Conservation (phyloP, 2,329 filamentous ascomycete species). For the Tolypocladium pustulatum region DNA sequence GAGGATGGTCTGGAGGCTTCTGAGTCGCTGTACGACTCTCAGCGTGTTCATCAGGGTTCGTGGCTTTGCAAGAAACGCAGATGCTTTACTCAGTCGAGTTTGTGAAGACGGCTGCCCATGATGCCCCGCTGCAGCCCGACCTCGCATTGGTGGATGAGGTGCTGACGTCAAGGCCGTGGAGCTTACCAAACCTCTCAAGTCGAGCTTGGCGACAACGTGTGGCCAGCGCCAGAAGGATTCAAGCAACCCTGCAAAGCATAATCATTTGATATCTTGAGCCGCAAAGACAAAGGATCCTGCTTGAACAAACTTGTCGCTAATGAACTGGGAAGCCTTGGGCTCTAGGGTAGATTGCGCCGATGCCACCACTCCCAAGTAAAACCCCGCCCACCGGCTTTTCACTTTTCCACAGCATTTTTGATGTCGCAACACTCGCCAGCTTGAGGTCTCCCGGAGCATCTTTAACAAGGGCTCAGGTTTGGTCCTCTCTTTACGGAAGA, state of each 20-base stretch:
- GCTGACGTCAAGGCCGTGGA: not conserved
- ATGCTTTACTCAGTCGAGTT: not conserved
- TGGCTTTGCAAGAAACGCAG: not conserved
- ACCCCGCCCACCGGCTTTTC: not conserved
- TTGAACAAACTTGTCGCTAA: not conserved
- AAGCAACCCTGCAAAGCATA: not conserved
- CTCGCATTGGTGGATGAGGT: not conserved
- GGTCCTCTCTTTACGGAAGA: too few relatives aligned
- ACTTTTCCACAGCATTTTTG: not conserved
- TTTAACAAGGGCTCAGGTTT: not conserved
- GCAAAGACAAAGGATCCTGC: not conserved
- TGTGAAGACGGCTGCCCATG: too few relatives aligned
- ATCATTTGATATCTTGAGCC: not conserved
- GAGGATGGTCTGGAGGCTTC: conserved; percentile 11
- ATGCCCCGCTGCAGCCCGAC: not conserved
- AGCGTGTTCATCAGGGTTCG: conserved; percentile 11
- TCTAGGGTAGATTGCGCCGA: not conserved
- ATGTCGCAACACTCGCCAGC: not conserved
- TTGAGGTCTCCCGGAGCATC: not conserved
- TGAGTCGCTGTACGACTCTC: conserved; percentile 14
- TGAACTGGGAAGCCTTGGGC: too few relatives aligned
- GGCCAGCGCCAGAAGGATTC: not conserved
- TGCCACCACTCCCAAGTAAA: not conserved
- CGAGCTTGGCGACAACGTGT: not conserved
- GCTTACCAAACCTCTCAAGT: not conserved